Evolutionary conservation across 2,329 filamentous ascomycete genomes (phyloP).

Genomic region (Fusarium palustre): DNA sequence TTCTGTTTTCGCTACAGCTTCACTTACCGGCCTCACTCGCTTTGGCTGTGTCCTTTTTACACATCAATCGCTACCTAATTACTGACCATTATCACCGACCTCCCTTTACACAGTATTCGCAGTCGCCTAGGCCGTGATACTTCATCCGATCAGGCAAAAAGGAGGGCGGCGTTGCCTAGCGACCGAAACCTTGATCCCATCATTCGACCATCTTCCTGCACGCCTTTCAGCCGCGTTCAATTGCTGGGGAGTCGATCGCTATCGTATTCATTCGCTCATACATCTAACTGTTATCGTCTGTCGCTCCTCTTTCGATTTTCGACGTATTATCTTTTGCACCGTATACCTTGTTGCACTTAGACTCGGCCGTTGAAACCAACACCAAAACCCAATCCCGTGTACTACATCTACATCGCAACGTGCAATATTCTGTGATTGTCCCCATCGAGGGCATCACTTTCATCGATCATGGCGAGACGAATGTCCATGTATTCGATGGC

Average conservation of each 20-base stretch:
- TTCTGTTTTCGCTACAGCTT: conserved; percentile 34
- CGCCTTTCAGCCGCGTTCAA: conserved; percentile 30
- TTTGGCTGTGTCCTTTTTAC: conserved; percentile 60
- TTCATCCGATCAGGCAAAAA: conserved; percentile 40
- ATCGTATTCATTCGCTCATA: conserved; percentile 34
- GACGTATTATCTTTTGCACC: conserved; percentile 8
- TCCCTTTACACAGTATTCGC: conserved; percentile 21
- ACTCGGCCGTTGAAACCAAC: conserved; percentile 27
- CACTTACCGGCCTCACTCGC: conserved; percentile 66
- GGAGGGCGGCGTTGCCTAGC: conserved; percentile 49
- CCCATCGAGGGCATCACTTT: conserved; percentile 51
- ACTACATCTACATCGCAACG: conserved; percentile 34
- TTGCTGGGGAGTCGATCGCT: conserved; percentile 16
- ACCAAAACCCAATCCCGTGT: conserved; percentile 13
- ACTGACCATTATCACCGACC: conserved; percentile 21
- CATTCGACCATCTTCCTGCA: conserved; percentile 29
- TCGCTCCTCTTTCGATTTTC: conserved; percentile 21
- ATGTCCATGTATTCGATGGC: conserved; percentile 77
- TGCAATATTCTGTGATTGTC: conserved; percentile 53
- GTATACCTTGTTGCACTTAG: conserved; percentile 19
- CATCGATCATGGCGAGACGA: conserved; percentile 67
- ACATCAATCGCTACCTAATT: conserved; percentile 51
- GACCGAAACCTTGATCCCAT: conserved; percentile 42
- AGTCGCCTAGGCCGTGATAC: conserved; percentile 35
- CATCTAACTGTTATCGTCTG: conserved; percentile 26